Conservation (phyloP, 768 basidiomycete species). For the Lanmaoa pseudosensibilis region DNA sequence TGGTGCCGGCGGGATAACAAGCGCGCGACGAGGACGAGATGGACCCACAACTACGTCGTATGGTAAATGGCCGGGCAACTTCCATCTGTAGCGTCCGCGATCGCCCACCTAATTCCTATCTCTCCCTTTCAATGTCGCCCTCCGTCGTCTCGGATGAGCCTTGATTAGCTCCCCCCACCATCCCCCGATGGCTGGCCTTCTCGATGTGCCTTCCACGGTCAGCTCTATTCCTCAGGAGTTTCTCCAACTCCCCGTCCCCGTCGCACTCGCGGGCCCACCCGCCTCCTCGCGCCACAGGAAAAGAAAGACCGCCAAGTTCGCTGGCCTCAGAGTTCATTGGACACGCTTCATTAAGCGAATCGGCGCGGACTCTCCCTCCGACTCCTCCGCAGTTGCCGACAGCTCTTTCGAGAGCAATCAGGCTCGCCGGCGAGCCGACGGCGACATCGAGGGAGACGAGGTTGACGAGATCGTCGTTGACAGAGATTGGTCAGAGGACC, state of each 20-base stretch:
- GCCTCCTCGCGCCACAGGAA: constrained; percentile 28
- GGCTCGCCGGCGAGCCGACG: constrained; percentile 30
- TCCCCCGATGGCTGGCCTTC: constrained; percentile 8
- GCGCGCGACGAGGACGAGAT: not conserved
- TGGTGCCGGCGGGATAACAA: constrained; percentile 2
- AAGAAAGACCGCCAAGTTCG: constrained; percentile 42
- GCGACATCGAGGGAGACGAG: constrained; percentile 35
- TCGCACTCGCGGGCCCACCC: constrained; percentile 31
- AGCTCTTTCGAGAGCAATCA: constrained; percentile 44
- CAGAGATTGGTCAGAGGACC: constrained; percentile 62
- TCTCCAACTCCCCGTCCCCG: constrained; percentile 44
- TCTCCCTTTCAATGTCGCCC: constrained; percentile 2
- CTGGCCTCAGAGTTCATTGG: constrained; percentile 45
- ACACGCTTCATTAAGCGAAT: constrained; percentile 52
- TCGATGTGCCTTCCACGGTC: not conserved
- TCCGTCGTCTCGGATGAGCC: not conserved
- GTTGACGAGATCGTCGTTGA: constrained; percentile 80
- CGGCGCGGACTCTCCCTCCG: constrained; percentile 57
- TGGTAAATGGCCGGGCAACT: constrained; percentile 3
- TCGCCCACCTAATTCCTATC: not conserved
- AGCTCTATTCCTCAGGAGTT: constrained; percentile 14
- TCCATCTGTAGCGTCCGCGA: constrained; percentile 1
- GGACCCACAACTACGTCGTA: no score
- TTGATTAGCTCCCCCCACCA: not conserved
- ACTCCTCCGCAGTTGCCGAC: constrained; percentile 51